Evolutionary conservation across 805 yeast genomes (phyloP), one percentile per base, ranked within the genome.

Genomic region (Candida vartiovaarae): DNA sequence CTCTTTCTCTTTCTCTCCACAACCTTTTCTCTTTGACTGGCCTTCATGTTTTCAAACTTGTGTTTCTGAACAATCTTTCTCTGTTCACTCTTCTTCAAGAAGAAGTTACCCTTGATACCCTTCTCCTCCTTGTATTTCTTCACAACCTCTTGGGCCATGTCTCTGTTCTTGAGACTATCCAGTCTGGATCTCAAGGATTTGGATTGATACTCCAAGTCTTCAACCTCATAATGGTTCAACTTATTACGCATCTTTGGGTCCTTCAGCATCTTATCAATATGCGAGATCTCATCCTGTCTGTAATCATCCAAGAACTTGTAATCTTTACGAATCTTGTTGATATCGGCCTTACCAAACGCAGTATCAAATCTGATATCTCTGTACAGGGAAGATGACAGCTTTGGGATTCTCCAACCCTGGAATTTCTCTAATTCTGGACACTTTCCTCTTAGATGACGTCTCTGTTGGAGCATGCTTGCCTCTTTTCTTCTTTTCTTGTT

Each of bases 331-430:
- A 85, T 75, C 46, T 72, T 70, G 30, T 70, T 66, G 46, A 76
- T 65, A 59, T 90, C 91, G 1, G 93, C 86, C 54, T 79, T 83
- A 45, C 98, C 98, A 50, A 79, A 78, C 0, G 96, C 89, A 3
- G 91, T 75, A 62, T 93, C 96, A 61, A 93, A 93, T 53, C 99
- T 72, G 31, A 95, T 82, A 66, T 93, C 99, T 39, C 77, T 74
- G 59, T 84, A 82, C 28, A 82, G 63, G 3, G 55, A 41, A 3
- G 55, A 40, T 4, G 45, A 11, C 67, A 68, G 11, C 62, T 54
- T 54, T 68, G 25, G 67, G 65, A 25, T 63, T 56, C 39, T 68
- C 70, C 38, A 84, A 59, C 0, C 91, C 93, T 2, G 85, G 91
- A 9, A 90, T 80, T 36, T 81, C 79, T 51, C 98, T 72, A 32